Conservation (phyloP, 495 filamentous ascomycete genomes). For the Neurospora sp. region DNA sequence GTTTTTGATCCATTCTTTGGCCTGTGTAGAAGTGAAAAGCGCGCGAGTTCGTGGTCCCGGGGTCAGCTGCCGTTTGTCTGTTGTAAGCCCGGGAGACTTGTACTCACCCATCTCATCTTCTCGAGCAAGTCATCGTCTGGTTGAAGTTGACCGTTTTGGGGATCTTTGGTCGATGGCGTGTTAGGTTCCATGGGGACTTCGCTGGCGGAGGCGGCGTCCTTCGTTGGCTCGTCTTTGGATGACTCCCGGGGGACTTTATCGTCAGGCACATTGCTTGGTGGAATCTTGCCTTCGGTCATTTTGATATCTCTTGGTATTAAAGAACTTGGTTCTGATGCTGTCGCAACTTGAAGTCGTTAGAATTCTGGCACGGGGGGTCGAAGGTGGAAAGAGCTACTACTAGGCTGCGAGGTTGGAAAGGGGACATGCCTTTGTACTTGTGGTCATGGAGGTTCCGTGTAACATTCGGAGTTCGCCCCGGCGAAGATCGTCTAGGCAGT, state of each 20-base stretch:
- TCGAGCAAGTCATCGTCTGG: background rate
- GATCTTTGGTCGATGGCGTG: background rate
- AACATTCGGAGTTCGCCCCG: background rate
- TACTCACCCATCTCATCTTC: background rate
- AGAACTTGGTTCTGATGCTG: background rate
- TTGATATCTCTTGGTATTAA: background rate
- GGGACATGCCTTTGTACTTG: background rate
- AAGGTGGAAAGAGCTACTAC: background rate
- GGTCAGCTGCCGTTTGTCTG: too few relatives aligned
- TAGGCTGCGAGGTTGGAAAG: background rate
- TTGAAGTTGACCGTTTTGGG: background rate
- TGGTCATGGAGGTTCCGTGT: background rate
- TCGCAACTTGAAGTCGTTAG: background rate
- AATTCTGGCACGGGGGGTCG: too few relatives aligned
- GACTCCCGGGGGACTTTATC: background rate
- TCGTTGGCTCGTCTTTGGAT: background rate
- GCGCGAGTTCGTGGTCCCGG: too few relatives aligned
- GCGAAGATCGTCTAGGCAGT: background rate
- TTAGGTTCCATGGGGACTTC: background rate
- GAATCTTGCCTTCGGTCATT: background rate
- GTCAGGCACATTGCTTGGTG: background rate
- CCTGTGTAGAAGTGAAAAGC: background rate
- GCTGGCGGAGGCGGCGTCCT: background rate
- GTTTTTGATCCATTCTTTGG: slow-evolving; percentile 1
- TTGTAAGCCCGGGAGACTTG: too few relatives aligned